These are phyloP conservation scores for Lactarius trivialis DNA, from an alignment of 768 basidiomycete species.

Conservation along the genomic window DNA sequence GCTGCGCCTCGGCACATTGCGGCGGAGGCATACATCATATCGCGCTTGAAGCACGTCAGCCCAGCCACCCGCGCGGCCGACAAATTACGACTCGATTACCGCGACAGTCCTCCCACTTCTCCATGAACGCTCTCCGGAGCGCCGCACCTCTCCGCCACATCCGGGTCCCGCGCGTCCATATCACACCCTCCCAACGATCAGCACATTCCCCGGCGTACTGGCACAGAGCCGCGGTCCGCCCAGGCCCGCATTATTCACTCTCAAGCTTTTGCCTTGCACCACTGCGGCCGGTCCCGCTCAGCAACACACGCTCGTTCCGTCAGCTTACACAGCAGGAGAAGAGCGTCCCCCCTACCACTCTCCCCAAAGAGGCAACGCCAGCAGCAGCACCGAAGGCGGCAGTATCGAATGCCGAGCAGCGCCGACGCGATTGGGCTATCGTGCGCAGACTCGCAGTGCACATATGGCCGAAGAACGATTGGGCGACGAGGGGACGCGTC, in stretches of 20 bases:
- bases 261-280: background rate
- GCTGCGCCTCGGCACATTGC: background rate
- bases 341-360: background rate
- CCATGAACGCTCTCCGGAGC: slow-evolving; percentile 11
- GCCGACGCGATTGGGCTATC: slow-evolving; percentile 81
- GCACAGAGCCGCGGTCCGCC: slow-evolving; percentile 1
- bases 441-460: slow-evolving; percentile 76
- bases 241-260: background rate
- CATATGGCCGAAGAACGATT: slow-evolving; percentile 88
- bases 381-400: background rate
- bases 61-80: background rate
- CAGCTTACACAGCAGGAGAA: slow-evolving; percentile 10
- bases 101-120: background rate
- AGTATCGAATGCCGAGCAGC: slow-evolving; percentile 39
- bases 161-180: background rate
- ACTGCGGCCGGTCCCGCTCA: background rate
- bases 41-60: background rate
- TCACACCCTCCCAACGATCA: background rate
- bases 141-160: background rate
- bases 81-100: too few species aligned
- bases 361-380: background rate
- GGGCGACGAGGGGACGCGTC: slow-evolving; percentile 76
- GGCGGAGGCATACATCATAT: background rate
- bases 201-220: background rate
- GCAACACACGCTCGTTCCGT: background rate